Evolutionary conservation across 2,329 filamentous ascomycete genomes (phyloP), one percentile per base, ranked within the genome.

Genomic region (Sclerotinia borealis): DNA sequence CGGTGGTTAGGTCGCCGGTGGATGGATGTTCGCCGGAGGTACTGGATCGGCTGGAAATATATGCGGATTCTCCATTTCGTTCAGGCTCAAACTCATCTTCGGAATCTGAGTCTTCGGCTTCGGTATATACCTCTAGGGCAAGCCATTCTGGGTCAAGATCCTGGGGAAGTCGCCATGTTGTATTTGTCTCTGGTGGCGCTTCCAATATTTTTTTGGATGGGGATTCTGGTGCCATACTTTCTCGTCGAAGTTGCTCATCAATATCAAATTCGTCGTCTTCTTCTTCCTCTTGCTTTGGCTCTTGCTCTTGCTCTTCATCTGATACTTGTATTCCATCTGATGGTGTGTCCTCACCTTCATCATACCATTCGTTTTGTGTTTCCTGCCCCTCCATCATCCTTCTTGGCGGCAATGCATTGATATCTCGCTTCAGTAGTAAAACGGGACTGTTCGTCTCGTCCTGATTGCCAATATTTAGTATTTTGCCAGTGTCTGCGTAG

Each of bases 401-500:
- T 34, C 88, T 81, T 17, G 88, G 88, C 1, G 87, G 85, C 29
- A 84, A 77, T 25, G 88, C 88, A 68, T 88, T 82, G 27, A 86
- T 71, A 70, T 91, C 87, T 66, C 88, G 78, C 72, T 89, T 90
- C 27, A 91, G 75, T 0, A 91, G 75, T 2, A 91, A 75, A 1
- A 91, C 83, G 0, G 88, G 88, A 65, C 83, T 89, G 68, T 88
- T 89, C 3, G 80, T 79, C 71, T 90, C 88, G 39, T 82, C 85
- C 29, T 88, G 84, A 2, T 78, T 81, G 17, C 85, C 86, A 64
- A 91, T 90, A 65, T 90, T 89, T 22, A 91, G 77, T 29, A 91
- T 88, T 71, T 89, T 90, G 49, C 88, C 88, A 0, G 88, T 91
- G 67, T 91, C 88, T 17, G 88, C 88, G 68, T 91, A 91, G 75